Percentiles rank a stretch among this genome's conserved stretches.
Evolutionary conservation across 2,329 filamentous ascomycete genomes (phyloP).

Genomic region (Chaetomium sp.): DNA sequence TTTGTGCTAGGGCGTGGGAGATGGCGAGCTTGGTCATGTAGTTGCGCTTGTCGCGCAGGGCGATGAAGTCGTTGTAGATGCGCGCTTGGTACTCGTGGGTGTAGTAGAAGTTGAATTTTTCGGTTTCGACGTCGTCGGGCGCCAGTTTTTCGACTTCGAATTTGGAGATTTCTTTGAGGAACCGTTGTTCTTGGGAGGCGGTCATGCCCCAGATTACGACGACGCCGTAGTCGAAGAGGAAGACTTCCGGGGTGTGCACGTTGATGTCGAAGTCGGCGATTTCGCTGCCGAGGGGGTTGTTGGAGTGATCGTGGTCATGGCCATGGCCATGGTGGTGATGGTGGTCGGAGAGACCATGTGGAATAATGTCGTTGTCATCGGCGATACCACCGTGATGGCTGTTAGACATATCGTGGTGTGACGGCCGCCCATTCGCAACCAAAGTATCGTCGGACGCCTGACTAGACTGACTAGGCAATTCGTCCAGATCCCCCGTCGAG

Average conservation of each 20-base stretch:
- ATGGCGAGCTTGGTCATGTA: slow-evolving; percentile 98
- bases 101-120: slow-evolving; percentile 99
- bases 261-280: slow-evolving; percentile 72
- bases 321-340: slow-evolving; percentile 29
- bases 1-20: slow-evolving; percentile 90
- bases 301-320: slow-evolving; percentile 22
- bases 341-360: slow-evolving; percentile 18
- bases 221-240: slow-evolving; percentile 95
- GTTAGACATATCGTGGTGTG: too few species aligned
- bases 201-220: slow-evolving; percentile 99
- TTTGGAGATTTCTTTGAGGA: slow-evolving; percentile 88
- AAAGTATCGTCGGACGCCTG: slow-evolving; percentile 18
- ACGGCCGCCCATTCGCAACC: too few species aligned
- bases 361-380: too few species aligned
- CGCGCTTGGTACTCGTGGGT: slow-evolving; percentile 94
- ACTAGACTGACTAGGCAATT: slow-evolving; percentile 40
- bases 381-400: too few species aligned
- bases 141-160: slow-evolving; percentile 89
- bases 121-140: slow-evolving; percentile 84
- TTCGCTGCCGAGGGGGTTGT: slow-evolving; percentile 35
- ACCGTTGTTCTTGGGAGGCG: slow-evolving; percentile 77
- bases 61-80: slow-evolving; percentile 99
- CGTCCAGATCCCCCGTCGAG: slow-evolving; percentile 65
- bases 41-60: slow-evolving; percentile 83
- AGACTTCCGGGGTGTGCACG: slow-evolving; percentile 88